A percentile compares a stretch with the other conserved stretches of the same genome.
Conservation (phyloP, 2,329 filamentous ascomycete genomes). For the Penicillium sp. region DNA sequence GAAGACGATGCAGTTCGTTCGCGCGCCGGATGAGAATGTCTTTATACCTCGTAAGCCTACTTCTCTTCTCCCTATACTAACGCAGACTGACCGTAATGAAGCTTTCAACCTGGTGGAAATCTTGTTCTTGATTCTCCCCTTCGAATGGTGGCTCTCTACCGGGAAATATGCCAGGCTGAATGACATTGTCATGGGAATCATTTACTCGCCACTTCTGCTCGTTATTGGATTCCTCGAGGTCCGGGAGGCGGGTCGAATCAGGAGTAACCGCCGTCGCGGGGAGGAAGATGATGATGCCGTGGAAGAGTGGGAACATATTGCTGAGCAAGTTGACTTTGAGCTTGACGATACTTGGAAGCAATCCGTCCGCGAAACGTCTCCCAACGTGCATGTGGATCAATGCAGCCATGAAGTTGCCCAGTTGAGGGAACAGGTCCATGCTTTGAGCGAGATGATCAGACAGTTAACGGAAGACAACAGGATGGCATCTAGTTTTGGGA, state of each 20-base stretch:
- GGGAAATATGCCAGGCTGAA: slow-evolving; percentile 78
- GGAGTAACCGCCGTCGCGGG: slow-evolving; percentile 74
- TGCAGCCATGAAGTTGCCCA: slow-evolving; percentile 68
- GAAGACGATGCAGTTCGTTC: slow-evolving; percentile 95
- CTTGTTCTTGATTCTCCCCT: slow-evolving; percentile 73
- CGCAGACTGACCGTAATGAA: slow-evolving; percentile 23
- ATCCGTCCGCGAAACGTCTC: slow-evolving; percentile 73
- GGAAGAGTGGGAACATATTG: slow-evolving; percentile 92
- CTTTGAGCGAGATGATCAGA: slow-evolving; percentile 67
- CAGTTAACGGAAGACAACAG: slow-evolving; percentile 52
- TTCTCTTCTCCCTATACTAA: background rate
- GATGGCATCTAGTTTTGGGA: slow-evolving; percentile 10
- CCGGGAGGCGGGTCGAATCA: slow-evolving; percentile 68
- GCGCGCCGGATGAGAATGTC: slow-evolving; percentile 96
- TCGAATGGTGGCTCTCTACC: slow-evolving; percentile 95
- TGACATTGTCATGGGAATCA: slow-evolving; percentile 80
- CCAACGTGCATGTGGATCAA: slow-evolving; percentile 80
- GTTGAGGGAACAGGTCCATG: slow-evolving; percentile 59
- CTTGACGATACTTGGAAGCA: slow-evolving; percentile 79
- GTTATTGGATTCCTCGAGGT: slow-evolving; percentile 76
- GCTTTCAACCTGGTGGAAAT: slow-evolving; percentile 93
- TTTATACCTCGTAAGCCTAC: slow-evolving; percentile 76
- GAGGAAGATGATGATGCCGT: slow-evolving; percentile 87
- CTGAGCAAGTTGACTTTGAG: slow-evolving; percentile 73
- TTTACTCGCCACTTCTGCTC: slow-evolving; percentile 84